phyloP scores from a whole-genome alignment of 306 rosid genomes.

The Astragalus membranaceus region DNA sequence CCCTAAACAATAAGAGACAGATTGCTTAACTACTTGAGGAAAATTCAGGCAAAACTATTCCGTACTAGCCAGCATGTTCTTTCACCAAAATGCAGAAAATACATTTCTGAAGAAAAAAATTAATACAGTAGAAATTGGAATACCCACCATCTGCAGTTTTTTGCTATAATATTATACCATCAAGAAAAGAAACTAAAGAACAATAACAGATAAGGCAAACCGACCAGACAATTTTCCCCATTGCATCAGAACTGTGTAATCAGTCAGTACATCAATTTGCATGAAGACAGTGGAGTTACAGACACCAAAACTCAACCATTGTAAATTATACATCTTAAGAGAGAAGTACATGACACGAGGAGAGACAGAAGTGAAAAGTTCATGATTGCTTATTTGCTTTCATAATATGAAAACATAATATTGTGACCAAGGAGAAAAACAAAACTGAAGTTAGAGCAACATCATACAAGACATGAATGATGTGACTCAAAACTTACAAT shows the following conservation, averaged over 20 bases:
- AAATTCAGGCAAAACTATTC: conserved; percentile 10
- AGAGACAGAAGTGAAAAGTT: background rate
- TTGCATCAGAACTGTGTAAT: background rate
- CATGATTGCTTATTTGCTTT: background rate
- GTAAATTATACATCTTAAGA: background rate
- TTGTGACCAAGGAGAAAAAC: background rate
- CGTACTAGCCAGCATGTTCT: conserved; percentile 11
- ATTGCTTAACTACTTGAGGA: conserved; percentile 9
- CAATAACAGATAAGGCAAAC: conserved; percentile 14
- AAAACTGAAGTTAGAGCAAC: background rate
- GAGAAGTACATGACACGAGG: background rate
- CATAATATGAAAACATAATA: background rate
- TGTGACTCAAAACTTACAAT: background rate
- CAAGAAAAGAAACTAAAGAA: background rate
- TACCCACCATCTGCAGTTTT: background rate
- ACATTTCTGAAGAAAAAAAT: background rate
- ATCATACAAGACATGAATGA: background rate
- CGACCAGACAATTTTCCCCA: conserved; percentile 2
- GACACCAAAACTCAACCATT: background rate
- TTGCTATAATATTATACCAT: background rate
- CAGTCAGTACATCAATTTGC: background rate
- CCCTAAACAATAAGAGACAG: conserved; percentile 41
- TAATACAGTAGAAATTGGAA: background rate
- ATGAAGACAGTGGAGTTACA: background rate
- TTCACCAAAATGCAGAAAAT: conserved; percentile 3